A percentile compares a stretch with the other conserved stretches of the same genome.
Conservation (phyloP, 345 rosid genomes). For the Nephelium lappaceum region DNA sequence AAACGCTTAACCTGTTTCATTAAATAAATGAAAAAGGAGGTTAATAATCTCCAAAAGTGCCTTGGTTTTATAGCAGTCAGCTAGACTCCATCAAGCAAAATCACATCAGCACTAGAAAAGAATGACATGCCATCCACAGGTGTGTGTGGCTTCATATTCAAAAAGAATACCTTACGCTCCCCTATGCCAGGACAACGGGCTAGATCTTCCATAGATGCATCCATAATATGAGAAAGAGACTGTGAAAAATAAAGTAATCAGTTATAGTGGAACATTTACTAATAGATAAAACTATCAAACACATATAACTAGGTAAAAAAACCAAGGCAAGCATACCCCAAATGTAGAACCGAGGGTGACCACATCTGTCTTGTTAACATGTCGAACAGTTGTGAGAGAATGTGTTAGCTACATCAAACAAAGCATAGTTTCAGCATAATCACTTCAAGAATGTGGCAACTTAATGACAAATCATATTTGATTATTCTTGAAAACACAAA, state of each 20-base stretch:
- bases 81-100: neutral
- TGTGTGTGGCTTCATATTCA: neutral
- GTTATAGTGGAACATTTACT: neutral
- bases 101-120: neutral
- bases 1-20: slow-evolving; percentile 74
- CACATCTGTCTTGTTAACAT: slow-evolving; percentile 90
- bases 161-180: slow-evolving; percentile 70
- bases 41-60: neutral
- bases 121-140: neutral
- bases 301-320: neutral
- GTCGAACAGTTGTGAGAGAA: slow-evolving; percentile 77
- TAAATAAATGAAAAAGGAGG: slow-evolving; percentile 15
- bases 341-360: slow-evolving; percentile 97
- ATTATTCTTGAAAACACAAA: neutral
- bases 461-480: neutral
- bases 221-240: slow-evolving; percentile 88
- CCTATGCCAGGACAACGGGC: slow-evolving; percentile 97
- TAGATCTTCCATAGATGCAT: slow-evolving; percentile 94
- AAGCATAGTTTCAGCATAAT: slow-evolving; percentile 22
- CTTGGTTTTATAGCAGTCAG: neutral
- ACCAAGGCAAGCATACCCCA: slow-evolving; percentile 52
- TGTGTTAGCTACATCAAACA: slow-evolving; percentile 58
- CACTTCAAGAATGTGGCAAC: slow-evolving; percentile 1
- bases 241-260: slow-evolving; percentile 29
- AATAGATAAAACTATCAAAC: neutral